A percentile compares a stretch with the other conserved stretches of the same genome.
These are phyloP conservation scores for Penicilliopsis zonata DNA, from an alignment of 495 filamentous ascomycete genomes.

Conservation along the genomic window DNA sequence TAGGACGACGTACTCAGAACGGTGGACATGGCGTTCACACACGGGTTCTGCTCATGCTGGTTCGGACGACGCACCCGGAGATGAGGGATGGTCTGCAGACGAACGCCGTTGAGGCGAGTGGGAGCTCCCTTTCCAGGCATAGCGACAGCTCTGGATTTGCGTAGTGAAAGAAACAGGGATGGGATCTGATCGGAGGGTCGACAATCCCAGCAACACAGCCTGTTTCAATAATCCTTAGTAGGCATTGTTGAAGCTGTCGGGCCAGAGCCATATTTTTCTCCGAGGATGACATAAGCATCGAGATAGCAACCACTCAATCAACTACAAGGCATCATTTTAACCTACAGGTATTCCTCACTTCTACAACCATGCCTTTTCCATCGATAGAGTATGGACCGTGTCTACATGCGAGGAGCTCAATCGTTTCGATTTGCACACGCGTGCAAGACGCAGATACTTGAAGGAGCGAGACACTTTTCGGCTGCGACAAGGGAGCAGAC, in stretches of 20 bases:
- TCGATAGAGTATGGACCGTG: slow-evolving; percentile 13
- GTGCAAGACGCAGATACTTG: slow-evolving; percentile 2
- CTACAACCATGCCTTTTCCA: too few relatives aligned
- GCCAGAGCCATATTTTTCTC: too few relatives aligned
- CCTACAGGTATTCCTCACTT: too few relatives aligned
- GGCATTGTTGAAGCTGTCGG: too few relatives aligned
- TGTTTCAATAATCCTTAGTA: too few relatives aligned
- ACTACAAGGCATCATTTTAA: too few relatives aligned
- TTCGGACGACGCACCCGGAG: slow-evolving; percentile 80
- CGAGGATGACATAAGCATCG: too few relatives aligned
- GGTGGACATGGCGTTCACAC: slow-evolving; percentile 74
- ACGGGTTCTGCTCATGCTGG: slow-evolving; percentile 61
- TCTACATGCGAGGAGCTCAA: slow-evolving; percentile 7
- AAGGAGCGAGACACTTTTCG: slow-evolving; percentile 10
- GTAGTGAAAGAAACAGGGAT: slow-evolving; percentile 23
- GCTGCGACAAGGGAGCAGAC: too few relatives aligned
- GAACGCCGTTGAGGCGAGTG: slow-evolving; percentile 50
- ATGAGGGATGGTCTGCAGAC: slow-evolving; percentile 74
- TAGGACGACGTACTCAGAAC: slow-evolving; percentile 52
- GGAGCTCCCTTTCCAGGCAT: slow-evolving; percentile 41
- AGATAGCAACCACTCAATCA: too few relatives aligned
- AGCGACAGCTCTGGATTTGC: slow-evolving; percentile 5
- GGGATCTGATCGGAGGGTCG: too few relatives aligned
- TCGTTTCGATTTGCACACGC: slow-evolving; percentile 6
- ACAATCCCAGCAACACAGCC: too few relatives aligned